Evolutionary conservation across 768 basidiomycete species (phyloP).

Genomic region (Termitomyces bulborhizus): DNA sequence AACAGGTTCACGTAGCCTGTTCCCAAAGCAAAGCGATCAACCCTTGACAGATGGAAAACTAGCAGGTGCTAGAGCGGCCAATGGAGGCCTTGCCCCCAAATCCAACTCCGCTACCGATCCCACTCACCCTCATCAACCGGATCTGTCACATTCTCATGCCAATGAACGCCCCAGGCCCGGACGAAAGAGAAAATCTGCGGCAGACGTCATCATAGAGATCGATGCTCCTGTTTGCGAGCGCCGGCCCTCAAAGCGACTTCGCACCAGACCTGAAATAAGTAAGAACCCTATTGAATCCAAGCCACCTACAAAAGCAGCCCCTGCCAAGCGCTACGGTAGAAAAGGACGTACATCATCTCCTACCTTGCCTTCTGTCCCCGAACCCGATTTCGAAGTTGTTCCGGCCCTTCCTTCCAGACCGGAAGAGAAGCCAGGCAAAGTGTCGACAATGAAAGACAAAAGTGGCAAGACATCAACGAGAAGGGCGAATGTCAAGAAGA

Average conservation of each 20-base stretch:
- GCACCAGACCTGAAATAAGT: not conserved
- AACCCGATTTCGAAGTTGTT: constrained; percentile 26
- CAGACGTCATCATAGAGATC: not conserved
- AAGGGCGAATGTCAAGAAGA: not conserved
- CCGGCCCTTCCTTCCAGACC: constrained; percentile 12
- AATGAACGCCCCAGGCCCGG: not conserved
- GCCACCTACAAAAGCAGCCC: constrained; percentile 3
- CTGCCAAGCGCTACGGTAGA: constrained; percentile 25
- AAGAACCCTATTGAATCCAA: not conserved
- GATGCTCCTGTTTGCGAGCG: not conserved
- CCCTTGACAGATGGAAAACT: not conserved
- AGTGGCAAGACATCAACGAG: not conserved
- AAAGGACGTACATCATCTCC: constrained; percentile 28
- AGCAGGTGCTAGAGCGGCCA: not conserved
- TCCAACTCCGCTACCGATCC: not conserved
- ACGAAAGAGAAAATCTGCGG: constrained; percentile 9
- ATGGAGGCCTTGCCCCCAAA: not conserved
- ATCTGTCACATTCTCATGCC: not conserved
- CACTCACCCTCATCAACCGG: not conserved
- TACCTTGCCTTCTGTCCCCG: not conserved
- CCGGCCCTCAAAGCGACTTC: constrained; percentile 8
- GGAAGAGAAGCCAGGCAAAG: constrained; percentile 11
- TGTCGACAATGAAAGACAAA: constrained; percentile 14
- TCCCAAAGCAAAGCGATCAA: not conserved
- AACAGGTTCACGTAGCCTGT: not conserved